Evolutionary conservation across 345 rosid species (phyloP), one percentile per base, ranked within the genome.

Genomic region (Triadica sebifera): DNA sequence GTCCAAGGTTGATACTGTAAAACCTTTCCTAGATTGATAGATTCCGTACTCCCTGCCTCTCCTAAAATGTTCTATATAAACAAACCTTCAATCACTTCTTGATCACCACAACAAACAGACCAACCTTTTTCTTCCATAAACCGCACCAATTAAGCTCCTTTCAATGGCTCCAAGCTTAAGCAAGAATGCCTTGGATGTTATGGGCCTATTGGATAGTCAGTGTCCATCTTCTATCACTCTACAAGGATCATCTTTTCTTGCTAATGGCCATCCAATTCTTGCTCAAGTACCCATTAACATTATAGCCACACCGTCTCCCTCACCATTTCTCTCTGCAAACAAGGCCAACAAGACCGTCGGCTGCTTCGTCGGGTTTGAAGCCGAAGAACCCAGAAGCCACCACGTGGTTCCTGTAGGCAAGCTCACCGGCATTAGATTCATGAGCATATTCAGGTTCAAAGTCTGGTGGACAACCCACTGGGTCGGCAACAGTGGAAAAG

Each of bases 391-490:
- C 39, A 75, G 16, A 12, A 34, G 62, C 70, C 65, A 57, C 0
- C 80, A 84, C 50, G 73, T 67, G 16, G 77, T 51, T 0, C 82
- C 85, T 9, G 43, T 84, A 0, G 85, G 83, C 13, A 75, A 65
- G 59, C 81, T 84, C 19, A 69, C 2, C 0, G 55, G 52, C 3
- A 72, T 79, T 1, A 64, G 62, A 64, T 75, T 84, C 87, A 89
- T 91, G 95, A 91, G 98, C 84, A 91, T 94, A 22, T 92, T 94
- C 93, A 81, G 95, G 83, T 92, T 94, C 90, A 91, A 94, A 81
- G 91, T 89, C 57, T 92, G 98, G 97, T 92, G 98, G 98, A 89
- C 93, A 0, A 92, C 97, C 63, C 97, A 89, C 51, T 94, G 97
- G 97, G 87, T 88, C 39, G 98, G 93, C 4, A 82, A 87, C 11